A percentile compares a stretch with the other conserved stretches of the same genome.
Evolutionary conservation across 2,329 filamentous ascomycete species (phyloP).

Genomic region (Aureobasidium sp.): DNA sequence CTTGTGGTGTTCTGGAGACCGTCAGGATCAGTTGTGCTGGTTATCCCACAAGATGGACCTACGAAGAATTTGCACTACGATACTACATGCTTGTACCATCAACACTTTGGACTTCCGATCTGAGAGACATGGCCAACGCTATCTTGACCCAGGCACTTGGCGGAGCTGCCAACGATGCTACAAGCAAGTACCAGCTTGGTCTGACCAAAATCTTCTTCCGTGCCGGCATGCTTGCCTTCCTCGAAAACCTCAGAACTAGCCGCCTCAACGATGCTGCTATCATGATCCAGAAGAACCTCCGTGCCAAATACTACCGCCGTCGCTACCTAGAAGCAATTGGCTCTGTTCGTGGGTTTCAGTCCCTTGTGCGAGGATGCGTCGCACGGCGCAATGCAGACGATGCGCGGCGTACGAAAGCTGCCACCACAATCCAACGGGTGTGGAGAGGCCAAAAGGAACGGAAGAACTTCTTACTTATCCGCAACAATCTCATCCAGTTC

Average conservation of each 20-base stretch:
- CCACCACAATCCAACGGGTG: constrained; percentile 88
- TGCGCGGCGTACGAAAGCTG: constrained; percentile 73
- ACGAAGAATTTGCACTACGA: constrained; percentile 92
- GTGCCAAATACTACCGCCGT: constrained; percentile 88
- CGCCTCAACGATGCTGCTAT: constrained; percentile 89
- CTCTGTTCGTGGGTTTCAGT: constrained; percentile 73
- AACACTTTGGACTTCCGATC: constrained; percentile 83
- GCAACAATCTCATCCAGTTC: constrained; percentile 77
- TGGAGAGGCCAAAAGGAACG: constrained; percentile 91
- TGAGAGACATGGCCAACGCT: constrained; percentile 85
- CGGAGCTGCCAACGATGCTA: constrained; percentile 54
- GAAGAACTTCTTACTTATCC: constrained; percentile 69
- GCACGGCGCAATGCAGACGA: constrained; percentile 74
- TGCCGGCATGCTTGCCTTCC: constrained; percentile 94
- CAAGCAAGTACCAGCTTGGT: constrained; percentile 95
- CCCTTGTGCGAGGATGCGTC: constrained; percentile 67
- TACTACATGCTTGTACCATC: constrained; percentile 98
- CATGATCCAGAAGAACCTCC: constrained; percentile 98
- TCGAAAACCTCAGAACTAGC: constrained; percentile 87
- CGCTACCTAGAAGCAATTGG: constrained; percentile 82
- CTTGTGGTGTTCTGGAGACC: constrained; percentile 97
- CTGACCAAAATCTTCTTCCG: constrained; percentile 99
- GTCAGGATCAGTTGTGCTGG: constrained; percentile 96
- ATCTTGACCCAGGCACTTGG: constrained; percentile 83
- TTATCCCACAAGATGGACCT: constrained; percentile 97